These are phyloP conservation scores for Corynespora cassiicola DNA, from an alignment of 2,329 filamentous ascomycete species.

Conservation along the genomic window DNA sequence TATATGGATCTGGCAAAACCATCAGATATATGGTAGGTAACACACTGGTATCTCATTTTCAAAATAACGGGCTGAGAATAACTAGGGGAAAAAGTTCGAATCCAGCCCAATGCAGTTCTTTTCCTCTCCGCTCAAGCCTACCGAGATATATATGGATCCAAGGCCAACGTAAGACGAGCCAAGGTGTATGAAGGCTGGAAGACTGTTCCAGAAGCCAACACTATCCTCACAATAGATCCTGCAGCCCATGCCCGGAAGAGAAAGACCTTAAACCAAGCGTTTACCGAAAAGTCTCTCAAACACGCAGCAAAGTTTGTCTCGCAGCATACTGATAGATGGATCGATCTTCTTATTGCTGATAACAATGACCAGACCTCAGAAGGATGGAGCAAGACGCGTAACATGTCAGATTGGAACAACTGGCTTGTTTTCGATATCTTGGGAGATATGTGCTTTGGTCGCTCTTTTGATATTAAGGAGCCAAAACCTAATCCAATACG, in stretches of 20 bases:
- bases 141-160: slow-evolving; percentile 5
- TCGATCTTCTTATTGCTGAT: slow-evolving; percentile 4
- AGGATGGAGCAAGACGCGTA: slow-evolving; percentile 6
- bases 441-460: slow-evolving; percentile 46
- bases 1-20: slow-evolving; percentile 17
- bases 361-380: background rate
- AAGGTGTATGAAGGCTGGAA: slow-evolving; percentile 11
- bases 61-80: no score
- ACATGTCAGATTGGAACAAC: slow-evolving; percentile 15
- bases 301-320: slow-evolving; percentile 4
- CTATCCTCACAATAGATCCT: slow-evolving; percentile 8
- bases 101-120: slow-evolving; percentile 7
- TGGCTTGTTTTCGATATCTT: slow-evolving; percentile 53
- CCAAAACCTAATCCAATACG: background rate
- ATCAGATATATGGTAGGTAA: slow-evolving; percentile 16
- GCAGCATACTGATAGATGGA: slow-evolving; percentile 11
- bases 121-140: slow-evolving; percentile 5
- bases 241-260: slow-evolving; percentile 7
- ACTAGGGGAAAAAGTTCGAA: slow-evolving; percentile 10
- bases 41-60: background rate
- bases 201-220: slow-evolving; percentile 4
- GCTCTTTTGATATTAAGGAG: no score
- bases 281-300: slow-evolving; percentile 13
- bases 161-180: slow-evolving; percentile 9
- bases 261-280: slow-evolving; percentile 12